Evolutionary conservation across 257 asterid genomes (phyloP).

Genomic region (Primulina huaijiensis): DNA sequence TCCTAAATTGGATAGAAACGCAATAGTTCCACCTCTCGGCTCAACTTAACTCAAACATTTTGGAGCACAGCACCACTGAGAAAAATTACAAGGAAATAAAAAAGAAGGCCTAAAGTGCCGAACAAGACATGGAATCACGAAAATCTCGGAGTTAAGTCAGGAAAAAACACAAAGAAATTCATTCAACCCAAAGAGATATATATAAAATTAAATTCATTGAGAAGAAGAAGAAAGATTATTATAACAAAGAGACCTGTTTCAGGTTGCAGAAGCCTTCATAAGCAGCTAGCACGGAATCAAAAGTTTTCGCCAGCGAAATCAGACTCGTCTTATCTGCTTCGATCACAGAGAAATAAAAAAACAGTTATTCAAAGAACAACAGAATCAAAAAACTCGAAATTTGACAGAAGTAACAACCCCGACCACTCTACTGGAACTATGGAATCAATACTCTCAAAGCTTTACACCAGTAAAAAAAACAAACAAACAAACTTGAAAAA

Average conservation of each 20-base stretch:
- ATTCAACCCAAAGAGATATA: neutral
- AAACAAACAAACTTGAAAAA: constrained; percentile 13
- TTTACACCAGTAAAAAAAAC: neutral
- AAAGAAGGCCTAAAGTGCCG: neutral
- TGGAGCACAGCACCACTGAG: neutral
- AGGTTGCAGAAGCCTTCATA: constrained; percentile 87
- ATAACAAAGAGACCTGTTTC: constrained; percentile 52
- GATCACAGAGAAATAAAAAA: constrained; percentile 16
- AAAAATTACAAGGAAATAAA: neutral
- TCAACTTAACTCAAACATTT: neutral
- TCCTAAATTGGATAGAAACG: neutral
- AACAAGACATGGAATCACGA: neutral
- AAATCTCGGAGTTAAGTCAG: neutral
- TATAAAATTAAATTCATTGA: neutral
- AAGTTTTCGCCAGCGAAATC: constrained; percentile 62
- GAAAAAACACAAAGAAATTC: neutral
- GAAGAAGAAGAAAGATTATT: neutral
- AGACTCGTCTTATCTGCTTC: constrained; percentile 48
- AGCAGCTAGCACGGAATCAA: constrained; percentile 74
- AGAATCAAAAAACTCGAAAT: constrained; percentile 10
- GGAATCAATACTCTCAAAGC: neutral
- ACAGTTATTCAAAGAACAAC: constrained; percentile 12
- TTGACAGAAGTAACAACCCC: neutral
- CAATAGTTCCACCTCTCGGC: neutral
- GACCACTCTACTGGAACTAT: neutral